These are phyloP conservation scores for Xylaria scruposa DNA, from an alignment of 495 filamentous ascomycete genomes.

Conservation along the genomic window DNA sequence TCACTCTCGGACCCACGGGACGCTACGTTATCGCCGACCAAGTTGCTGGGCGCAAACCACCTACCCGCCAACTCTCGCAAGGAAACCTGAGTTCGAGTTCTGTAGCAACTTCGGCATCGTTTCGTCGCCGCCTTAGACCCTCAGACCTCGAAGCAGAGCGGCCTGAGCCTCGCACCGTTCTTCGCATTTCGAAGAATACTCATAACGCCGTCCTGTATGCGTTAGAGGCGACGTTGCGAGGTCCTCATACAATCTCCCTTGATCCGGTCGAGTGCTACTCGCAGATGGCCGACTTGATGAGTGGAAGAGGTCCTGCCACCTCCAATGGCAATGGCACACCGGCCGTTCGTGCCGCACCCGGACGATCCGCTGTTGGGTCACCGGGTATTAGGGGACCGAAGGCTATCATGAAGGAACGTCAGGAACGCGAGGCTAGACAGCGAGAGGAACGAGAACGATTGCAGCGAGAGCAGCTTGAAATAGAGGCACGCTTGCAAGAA, in stretches of 20 bases:
- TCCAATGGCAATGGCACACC: conserved; percentile 58
- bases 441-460: conserved; percentile 65
- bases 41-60: conserved; percentile 29
- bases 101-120: conserved; percentile 43
- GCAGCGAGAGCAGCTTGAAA: conserved; percentile 58
- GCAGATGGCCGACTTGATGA: conserved; percentile 85
- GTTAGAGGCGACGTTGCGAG: conserved; percentile 87
- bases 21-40: conserved; percentile 35
- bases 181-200: conserved; percentile 54
- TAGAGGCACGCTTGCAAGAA: conserved; percentile 60
- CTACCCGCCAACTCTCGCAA: conserved; percentile 52
- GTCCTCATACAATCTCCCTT: conserved; percentile 82
- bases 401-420: conserved; percentile 77
- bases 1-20: conserved; percentile 38
- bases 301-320: conserved; percentile 56
- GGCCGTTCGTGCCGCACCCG: conserved; percentile 47
- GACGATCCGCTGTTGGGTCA: conserved; percentile 54
- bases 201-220: conserved; percentile 82
- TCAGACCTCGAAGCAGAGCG: conserved; percentile 31
- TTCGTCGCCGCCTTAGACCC: conserved; percentile 32
- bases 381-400: conserved; percentile 65
- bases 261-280: conserved; percentile 91
- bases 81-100: conserved; percentile 49
- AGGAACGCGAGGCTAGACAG: conserved; percentile 69
- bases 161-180: conserved; percentile 44